Percentiles rank a stretch among this genome's conserved stretches.
Evolutionary conservation across 257 asterid species (phyloP).

Genomic region (Solanum bulbocastanum): DNA sequence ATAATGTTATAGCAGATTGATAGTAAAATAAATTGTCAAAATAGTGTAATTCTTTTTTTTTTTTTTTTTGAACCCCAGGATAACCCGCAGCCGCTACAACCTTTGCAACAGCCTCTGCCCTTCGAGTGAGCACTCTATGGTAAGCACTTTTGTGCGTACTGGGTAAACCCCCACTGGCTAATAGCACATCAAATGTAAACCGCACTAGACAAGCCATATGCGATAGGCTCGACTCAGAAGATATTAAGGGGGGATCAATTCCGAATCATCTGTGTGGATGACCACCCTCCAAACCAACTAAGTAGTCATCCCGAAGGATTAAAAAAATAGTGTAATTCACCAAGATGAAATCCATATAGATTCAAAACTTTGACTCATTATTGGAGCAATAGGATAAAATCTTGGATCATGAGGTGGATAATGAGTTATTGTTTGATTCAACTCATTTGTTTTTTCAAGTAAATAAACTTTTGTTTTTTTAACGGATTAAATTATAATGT

Average conservation of each 20-base stretch:
- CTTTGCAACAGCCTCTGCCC: neutral
- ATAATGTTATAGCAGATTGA: neutral
- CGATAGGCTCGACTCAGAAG: no score
- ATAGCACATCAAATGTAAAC: no score
- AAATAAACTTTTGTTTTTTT: neutral
- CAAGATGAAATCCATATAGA: neutral
- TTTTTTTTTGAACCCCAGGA: no score
- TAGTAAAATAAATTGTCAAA: neutral
- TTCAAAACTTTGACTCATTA: neutral
- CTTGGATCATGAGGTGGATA: neutral
- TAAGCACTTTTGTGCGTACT: no score
- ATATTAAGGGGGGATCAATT: no score
- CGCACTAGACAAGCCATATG: no score
- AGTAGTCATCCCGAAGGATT: no score
- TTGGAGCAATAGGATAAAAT: neutral
- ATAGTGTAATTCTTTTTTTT: no score
- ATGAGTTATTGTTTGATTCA: neutral
- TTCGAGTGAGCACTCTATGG: accelerated
- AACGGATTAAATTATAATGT: neutral
- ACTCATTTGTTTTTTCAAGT: neutral
- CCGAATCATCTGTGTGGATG: no score
- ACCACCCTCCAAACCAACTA: no score
- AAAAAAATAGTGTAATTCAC: neutral
- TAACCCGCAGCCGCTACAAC: no score
- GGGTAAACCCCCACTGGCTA: neutral